These are phyloP conservation scores for Cokeromyces recurvatus DNA, from an alignment of 371 early-diverging fungal genomes.

Conservation along the genomic window DNA sequence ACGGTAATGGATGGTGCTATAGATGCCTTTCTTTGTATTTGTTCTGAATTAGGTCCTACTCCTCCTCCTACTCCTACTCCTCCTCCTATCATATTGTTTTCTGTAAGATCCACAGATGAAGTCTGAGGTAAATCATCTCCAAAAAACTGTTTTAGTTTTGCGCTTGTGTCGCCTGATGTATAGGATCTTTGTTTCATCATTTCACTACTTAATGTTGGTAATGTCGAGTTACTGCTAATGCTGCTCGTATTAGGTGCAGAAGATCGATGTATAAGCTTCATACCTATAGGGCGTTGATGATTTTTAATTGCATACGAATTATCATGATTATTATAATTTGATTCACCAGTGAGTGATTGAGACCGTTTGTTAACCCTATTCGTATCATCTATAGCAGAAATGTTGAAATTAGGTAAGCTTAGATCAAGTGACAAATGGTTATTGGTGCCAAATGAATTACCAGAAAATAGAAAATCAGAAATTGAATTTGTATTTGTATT, in stretches of 20 bases:
- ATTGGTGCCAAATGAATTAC: background rate
- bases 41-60: background rate
- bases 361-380: background rate
- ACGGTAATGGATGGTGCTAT: background rate
- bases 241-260: conserved; percentile 7
- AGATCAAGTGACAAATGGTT: conserved; percentile 6
- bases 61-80: conserved; percentile 5
- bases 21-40: background rate
- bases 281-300: background rate
- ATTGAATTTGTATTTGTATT: too few species aligned
- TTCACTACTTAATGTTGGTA: too few species aligned
- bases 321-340: background rate
- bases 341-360: background rate
- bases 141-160: conserved; percentile 62
- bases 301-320: too few species aligned
- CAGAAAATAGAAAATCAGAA: too few species aligned
- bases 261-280: conserved; percentile 1
- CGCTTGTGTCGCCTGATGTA: conserved; percentile 16
- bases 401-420: background rate
- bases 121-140: conserved; percentile 48
- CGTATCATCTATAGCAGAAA: background rate
- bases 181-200: background rate
- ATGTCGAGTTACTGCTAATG: too few species aligned
- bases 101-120: background rate
- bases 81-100: too few species aligned